Base-by-base conservation (phyloP, 2,329 filamentous ascomycete species). In the Xylariaceae sp. region DNA sequence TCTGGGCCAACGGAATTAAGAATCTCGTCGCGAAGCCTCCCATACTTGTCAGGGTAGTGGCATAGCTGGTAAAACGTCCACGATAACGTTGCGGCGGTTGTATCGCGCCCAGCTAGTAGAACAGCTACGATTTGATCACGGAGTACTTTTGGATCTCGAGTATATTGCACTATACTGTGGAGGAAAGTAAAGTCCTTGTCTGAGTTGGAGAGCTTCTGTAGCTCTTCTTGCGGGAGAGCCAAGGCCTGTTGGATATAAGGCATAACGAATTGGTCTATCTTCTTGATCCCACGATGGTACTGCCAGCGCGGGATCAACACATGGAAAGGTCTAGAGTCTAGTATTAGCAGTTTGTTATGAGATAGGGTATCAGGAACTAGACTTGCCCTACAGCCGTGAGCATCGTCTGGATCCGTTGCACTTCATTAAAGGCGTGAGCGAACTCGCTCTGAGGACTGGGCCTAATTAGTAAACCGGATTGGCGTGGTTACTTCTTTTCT, bases 51-150 rank as follows among this genome's bases (percentile, higher is more conserved):
- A 0, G 85, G 85, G 53, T 84, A 76, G 10, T 79, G 76, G 5
- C 84, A 80, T 4, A 91, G 73, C 64, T 89, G 84, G 65, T 87
- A 88, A 62, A 90, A 81, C 11, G 79, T 76, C 83, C 87, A 89
- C 1, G 81, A 82, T 0, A 91, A 74, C 0, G 85, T 87, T 20
- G 77, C 81, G 20, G 86, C 87, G 1, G 87, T 90, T 3, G 87
- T 91, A 68, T 91, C 88, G 40, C 84, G 76, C 4, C 87, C 88
- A 3, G 88, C 88, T 9, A 91, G 78, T 1, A 93, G 79, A 9
- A 92, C 80, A 7, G 85, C 84, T 41, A 91, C 82, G 35, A 53
- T 78, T 67, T 92, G 88, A 69, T 92, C 88, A n/a, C 89, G 85
- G 24, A 93, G 80, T 9, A 87, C 78, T 29, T 78, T 78, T 0